Conservation (phyloP, 108 stramenopile species). For the Nannochloropsis salina region DNA sequence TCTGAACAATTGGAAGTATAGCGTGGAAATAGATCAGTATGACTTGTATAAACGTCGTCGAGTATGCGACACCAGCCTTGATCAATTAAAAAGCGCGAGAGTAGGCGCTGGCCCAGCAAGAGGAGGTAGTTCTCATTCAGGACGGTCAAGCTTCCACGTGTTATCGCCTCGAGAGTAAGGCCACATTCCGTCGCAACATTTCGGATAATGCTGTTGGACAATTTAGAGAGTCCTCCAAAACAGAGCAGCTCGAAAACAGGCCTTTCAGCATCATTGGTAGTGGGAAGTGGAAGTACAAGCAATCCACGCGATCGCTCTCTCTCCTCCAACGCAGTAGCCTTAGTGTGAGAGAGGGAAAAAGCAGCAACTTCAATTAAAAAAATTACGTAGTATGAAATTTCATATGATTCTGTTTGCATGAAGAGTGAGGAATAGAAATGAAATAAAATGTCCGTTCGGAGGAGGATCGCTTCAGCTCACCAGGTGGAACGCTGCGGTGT, state of each 20-base stretch:
- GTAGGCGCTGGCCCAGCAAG: neutral
- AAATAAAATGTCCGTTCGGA: neutral
- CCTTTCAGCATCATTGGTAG: neutral
- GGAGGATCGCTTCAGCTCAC: neutral
- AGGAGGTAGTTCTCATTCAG: neutral
- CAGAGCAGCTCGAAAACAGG: neutral
- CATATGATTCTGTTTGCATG: neutral
- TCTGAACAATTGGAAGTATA: no score
- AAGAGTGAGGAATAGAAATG: neutral
- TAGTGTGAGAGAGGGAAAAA: neutral
- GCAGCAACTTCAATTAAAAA: neutral
- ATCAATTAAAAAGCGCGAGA: neutral
- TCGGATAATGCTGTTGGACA: neutral
- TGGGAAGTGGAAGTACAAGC: neutral
- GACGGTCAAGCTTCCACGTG: neutral
- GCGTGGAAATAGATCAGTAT: neutral
- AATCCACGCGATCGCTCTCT: neutral
- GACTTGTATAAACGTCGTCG: neutral
- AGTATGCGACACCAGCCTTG: neutral
- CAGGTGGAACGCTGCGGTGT: conserved; percentile 1
- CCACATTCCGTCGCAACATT: neutral
- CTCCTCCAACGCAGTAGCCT: neutral
- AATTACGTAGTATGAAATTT: neutral
- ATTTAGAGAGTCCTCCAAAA: neutral
- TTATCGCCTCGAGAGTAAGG: neutral